phyloP scores from a whole-genome alignment of 768 basidiomycete species.

The Lactarius evosmus region DNA sequence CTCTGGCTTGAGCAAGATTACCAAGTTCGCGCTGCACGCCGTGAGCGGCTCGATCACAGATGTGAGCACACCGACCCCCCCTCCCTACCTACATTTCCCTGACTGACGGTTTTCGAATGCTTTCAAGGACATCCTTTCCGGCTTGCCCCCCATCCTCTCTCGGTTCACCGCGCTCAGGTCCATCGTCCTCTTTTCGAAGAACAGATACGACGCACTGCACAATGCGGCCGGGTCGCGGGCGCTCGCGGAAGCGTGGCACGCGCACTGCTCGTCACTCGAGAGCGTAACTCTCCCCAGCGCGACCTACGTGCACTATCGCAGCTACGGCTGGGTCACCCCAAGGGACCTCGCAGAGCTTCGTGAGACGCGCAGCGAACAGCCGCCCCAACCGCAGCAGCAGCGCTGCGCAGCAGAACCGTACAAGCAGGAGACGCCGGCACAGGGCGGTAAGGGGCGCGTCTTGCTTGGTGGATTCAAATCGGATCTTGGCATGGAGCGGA shows the following conservation, averaged over 20 bases:
- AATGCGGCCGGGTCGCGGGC: constrained; percentile 16
- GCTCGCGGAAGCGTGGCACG: constrained; percentile 29
- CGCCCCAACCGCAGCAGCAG: constrained; percentile 16
- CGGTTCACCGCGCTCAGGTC: constrained; percentile 29
- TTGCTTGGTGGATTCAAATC: neutral
- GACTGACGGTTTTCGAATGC: constrained; percentile 3
- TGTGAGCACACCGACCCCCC: constrained; percentile 17
- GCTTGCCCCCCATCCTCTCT: constrained; percentile 29
- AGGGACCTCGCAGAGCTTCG: constrained; percentile 28
- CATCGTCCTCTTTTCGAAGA: constrained; percentile 31
- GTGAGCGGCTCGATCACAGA: constrained; percentile 31
- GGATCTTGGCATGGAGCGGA: constrained; percentile 14
- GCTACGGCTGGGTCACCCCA: constrained; percentile 30
- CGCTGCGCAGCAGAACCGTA: constrained; percentile 5
- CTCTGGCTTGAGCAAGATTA: constrained; percentile 26
- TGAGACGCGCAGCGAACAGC: constrained; percentile 19
- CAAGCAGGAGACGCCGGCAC: constrained; percentile 11
- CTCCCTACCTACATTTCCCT: neutral
- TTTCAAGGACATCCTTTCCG: constrained; percentile 30
- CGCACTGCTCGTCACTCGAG: constrained; percentile 30
- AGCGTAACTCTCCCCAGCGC: constrained; percentile 29
- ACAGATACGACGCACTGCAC: constrained; percentile 28
- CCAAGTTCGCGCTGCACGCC: constrained; percentile 30
- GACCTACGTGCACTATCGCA: constrained; percentile 28
- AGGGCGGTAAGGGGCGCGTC: constrained; percentile 1